Conservation (phyloP, 306 rosid species). For the Abrus precatorius region DNA sequence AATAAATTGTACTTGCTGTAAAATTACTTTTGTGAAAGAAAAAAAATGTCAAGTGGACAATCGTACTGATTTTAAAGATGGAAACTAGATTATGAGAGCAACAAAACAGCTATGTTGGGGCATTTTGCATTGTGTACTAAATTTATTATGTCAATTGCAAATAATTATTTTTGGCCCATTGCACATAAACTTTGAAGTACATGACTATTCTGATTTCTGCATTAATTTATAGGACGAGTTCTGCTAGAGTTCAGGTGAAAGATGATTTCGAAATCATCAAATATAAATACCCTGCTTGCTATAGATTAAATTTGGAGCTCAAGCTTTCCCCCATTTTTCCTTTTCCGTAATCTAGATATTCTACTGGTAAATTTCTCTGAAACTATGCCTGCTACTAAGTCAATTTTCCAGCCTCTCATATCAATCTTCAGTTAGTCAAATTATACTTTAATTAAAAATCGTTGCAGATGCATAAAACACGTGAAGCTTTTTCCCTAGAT, state of each 20-base stretch:
- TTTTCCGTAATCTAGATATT: constrained; percentile 1
- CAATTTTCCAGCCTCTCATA: constrained; percentile 12
- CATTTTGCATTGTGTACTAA: constrained; percentile 7
- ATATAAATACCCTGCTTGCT: background rate
- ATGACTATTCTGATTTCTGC: background rate
- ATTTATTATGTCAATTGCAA: background rate
- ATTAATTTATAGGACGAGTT: background rate
- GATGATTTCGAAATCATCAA: constrained; percentile 3
- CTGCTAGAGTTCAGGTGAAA: background rate
- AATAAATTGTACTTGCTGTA: no score
- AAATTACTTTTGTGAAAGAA: no score
- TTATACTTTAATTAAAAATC: constrained; percentile 23
- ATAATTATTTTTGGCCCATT: background rate
- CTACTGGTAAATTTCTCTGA: background rate
- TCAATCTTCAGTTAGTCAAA: background rate
- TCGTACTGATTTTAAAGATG: no score
- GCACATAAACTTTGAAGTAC: constrained; percentile 1
- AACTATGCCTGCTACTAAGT: background rate
- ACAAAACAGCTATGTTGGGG: background rate
- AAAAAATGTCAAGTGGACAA: no score
- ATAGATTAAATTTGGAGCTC: constrained; percentile 1
- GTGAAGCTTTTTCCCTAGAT: constrained; percentile 13
- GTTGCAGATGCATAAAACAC: constrained; percentile 4
- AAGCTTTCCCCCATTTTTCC: background rate
- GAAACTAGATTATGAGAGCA: no score